phyloP scores from a whole-genome alignment of 768 basidiomycete species.

The Filobasidium floriforme region DNA sequence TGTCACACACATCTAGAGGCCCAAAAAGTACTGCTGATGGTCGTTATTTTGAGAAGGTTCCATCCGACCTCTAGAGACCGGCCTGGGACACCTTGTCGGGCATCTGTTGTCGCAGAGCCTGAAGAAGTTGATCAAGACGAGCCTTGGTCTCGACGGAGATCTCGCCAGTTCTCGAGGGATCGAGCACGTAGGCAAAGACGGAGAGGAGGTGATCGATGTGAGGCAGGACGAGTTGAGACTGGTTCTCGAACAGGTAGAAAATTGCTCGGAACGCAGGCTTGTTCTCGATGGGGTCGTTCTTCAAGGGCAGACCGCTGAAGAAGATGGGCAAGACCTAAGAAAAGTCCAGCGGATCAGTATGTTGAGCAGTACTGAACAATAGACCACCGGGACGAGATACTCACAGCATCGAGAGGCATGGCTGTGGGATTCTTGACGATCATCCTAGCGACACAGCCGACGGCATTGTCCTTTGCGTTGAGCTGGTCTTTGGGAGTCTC shows the following conservation, averaged over 20 bases:
- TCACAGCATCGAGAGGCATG: constrained; percentile 62
- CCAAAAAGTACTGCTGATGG: background rate
- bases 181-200: constrained; percentile 74
- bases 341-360: background rate
- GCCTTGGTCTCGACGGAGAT: constrained; percentile 69
- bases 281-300: constrained; percentile 84
- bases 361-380: background rate
- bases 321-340: constrained; percentile 75
- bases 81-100: constrained; percentile 46
- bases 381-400: background rate
- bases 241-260: constrained; percentile 76
- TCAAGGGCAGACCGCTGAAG: constrained; percentile 71
- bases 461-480: constrained; percentile 94
- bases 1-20: background rate
- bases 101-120: constrained; percentile 63
- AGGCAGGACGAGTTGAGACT: constrained; percentile 61
- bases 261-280: constrained; percentile 78
- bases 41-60: background rate
- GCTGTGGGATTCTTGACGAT: constrained; percentile 69
- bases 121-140: constrained; percentile 67
- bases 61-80: background rate
- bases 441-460: constrained; percentile 81
- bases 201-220: constrained; percentile 70
- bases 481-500: constrained; percentile 60
- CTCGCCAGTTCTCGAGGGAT: constrained; percentile 66